Evolutionary conservation across 2,329 filamentous ascomycete genomes (phyloP).

Genomic region (Neopestalotiopsis clavispora): DNA sequence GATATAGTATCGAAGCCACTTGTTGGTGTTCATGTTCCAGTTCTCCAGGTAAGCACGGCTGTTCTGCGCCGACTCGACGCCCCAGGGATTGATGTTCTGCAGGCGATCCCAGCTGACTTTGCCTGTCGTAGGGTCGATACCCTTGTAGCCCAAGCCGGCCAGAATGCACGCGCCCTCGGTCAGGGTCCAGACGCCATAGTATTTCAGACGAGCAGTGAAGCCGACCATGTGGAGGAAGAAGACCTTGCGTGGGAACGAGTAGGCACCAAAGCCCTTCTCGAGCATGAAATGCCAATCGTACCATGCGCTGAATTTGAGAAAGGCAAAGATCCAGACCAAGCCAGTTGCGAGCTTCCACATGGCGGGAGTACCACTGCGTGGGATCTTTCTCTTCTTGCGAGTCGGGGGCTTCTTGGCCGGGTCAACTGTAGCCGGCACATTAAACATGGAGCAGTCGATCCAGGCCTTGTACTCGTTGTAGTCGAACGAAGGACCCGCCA

Average conservation of each 20-base stretch:
- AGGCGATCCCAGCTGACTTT: constrained; percentile 87
- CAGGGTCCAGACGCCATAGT: constrained; percentile 94
- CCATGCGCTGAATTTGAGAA: constrained; percentile 71
- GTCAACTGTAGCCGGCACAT: constrained; percentile 80
- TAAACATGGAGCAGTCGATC: constrained; percentile 95
- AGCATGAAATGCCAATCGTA: constrained; percentile 71
- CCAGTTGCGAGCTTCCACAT: constrained; percentile 76
- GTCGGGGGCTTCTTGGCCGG: constrained; percentile 85
- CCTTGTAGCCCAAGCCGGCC: constrained; percentile 91
- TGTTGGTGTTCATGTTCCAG: constrained; percentile 99
- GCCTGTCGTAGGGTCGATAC: constrained; percentile 82
- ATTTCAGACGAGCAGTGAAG: constrained; percentile 84
- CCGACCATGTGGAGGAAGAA: constrained; percentile 85
- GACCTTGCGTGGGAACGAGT: constrained; percentile 73
- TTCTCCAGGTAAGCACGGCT: constrained; percentile 87
- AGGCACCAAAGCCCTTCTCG: constrained; percentile 67
- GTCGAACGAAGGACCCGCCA: constrained; percentile 92
- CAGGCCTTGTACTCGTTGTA: constrained; percentile 91
- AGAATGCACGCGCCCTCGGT: constrained; percentile 95
- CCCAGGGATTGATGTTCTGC: constrained; percentile 85
- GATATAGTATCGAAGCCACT: constrained; percentile 94
- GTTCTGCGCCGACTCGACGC: constrained; percentile 90
- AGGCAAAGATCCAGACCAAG: constrained; percentile 78
- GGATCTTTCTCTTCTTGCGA: constrained; percentile 89
- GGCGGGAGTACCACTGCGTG: constrained; percentile 86